Base-by-base conservation (phyloP, 2,329 filamentous ascomycete genomes). In the Aureobasidium pullulans region DNA sequence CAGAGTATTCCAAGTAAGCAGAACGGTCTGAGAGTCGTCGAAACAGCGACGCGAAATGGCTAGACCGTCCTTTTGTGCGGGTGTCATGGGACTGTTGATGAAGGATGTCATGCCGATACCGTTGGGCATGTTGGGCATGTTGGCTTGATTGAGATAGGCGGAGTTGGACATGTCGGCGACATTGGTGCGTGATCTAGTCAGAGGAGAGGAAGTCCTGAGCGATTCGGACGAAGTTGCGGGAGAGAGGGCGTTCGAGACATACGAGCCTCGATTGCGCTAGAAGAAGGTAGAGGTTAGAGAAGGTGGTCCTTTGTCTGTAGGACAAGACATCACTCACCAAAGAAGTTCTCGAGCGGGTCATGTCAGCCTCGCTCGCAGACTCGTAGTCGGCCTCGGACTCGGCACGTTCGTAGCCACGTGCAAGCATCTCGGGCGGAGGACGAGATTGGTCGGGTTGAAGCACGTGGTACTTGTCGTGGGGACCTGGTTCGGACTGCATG, bases 141-240 rank as follows among this genome's bases (percentile, higher is more conserved):
- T 75, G 42, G 73, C 67, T 61, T 74, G 71, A 59, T 74, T 69
- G 60, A 73, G 77, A 68, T 78, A 74, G 65, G 77, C 82, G 49
- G 75, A 73, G 62, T 77, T 82, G 15, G 79, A 77, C 59, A 67
- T 63, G 56, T 71, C 69, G 60, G 72, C 71, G 43, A 71, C 62
- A 65, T 88, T 86, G 61, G 76, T 80, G 63, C 83, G 80, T 37
- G 79, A 80, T 65, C 85, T 77, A 34, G 76, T 79, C 15, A 80
- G 74, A 5, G 84, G 82, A 6, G 87, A 87, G 53, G 82, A 76
- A 50, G 82, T 86, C 65, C 88, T 90, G 64, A 96, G 86, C 0
- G 92, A 96, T 69, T 96, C 91, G 86, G 95, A 90, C 1, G 92
- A 96, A 0, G 88, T 89, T 19, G 90, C 89, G 13, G 91, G 90